These are phyloP conservation scores for Grigorovia yakushimaensis DNA, from an alignment of 805 yeast genomes.

Conservation along the genomic window DNA sequence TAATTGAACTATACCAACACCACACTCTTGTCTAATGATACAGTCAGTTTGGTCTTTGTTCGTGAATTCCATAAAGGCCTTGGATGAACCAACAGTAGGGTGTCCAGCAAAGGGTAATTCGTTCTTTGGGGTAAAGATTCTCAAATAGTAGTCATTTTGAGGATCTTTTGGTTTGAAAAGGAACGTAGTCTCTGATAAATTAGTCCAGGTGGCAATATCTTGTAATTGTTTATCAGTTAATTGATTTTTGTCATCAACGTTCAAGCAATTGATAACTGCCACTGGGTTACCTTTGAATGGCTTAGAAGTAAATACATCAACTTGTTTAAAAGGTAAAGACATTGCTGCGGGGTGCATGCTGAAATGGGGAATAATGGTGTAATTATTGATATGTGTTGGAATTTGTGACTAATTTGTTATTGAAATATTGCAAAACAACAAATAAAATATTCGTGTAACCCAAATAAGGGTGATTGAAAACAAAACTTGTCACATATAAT, in stretches of 20 bases:
- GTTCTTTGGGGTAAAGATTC: conserved; percentile 38
- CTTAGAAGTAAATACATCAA: conserved; percentile 28
- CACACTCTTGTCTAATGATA: conserved; percentile 36
- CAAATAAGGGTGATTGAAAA: too few relatives aligned
- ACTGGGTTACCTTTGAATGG: conserved; percentile 44
- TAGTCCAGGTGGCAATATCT: conserved; percentile 48
- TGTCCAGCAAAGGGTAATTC: conserved; percentile 60
- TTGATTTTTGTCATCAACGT: conserved; percentile 8
- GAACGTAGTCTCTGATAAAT: conserved; percentile 50
- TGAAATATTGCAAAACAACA: too few relatives aligned
- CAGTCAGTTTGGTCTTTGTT: conserved; percentile 9
- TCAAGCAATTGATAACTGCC: conserved; percentile 34
- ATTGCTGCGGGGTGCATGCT: neutral
- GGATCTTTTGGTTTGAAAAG: conserved; percentile 32
- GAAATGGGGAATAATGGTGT: too few relatives aligned
- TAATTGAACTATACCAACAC: conserved; percentile 34
- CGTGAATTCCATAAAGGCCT: conserved; percentile 35
- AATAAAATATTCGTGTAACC: too few relatives aligned
- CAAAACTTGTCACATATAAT: too few relatives aligned
- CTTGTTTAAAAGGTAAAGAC: conserved; percentile 26
- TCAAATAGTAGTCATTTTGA: conserved; percentile 37
- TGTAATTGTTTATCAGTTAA: conserved; percentile 36
- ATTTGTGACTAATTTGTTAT: too few relatives aligned
- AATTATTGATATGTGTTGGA: too few relatives aligned
- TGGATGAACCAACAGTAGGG: conserved; percentile 47